phyloP scores from a whole-genome alignment of 75 land plant species.

The Isoetes taiwanensis region DNA sequence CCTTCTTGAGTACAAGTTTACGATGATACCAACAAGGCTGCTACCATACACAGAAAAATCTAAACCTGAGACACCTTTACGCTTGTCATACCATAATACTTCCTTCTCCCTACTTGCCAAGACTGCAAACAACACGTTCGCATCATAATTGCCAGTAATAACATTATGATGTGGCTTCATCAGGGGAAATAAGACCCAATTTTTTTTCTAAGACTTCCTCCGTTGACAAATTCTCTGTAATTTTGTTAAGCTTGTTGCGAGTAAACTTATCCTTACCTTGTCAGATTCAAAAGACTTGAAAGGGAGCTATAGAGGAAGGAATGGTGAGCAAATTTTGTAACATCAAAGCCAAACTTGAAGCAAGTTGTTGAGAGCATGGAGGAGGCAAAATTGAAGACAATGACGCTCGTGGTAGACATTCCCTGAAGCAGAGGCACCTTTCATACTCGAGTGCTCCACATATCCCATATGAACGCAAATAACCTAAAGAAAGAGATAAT shows the following conservation, averaged over 20 bases:
- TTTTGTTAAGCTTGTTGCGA: conserved; percentile 37
- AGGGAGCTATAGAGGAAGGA: too few species aligned
- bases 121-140: conserved; percentile 67
- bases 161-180: conserved; percentile 72
- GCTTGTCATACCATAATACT: conserved; percentile 69
- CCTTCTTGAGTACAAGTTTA: conserved; percentile 45
- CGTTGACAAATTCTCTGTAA: conserved; percentile 37
- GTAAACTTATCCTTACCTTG: conserved; percentile 39
- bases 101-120: conserved; percentile 39
- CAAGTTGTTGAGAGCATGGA: conserved; percentile 84
- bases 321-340: too few species aligned
- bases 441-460: too few species aligned
- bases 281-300: too few species aligned
- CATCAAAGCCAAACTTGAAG: too few species aligned
- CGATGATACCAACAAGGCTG: conserved; percentile 45
- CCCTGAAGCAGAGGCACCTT: too few species aligned
- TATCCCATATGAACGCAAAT: too few species aligned
- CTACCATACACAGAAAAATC: conserved; percentile 14
- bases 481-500: too few species aligned
- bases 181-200: too few species aligned
- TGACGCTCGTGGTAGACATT: conserved; percentile 68
- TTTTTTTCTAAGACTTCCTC: conserved; percentile 14
- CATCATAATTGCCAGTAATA: conserved; percentile 79
- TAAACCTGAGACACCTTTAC: conserved; percentile 35
- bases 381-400: conserved; percentile 57